Conservation (phyloP, 331 rosid species). For the Acacia concinna region DNA sequence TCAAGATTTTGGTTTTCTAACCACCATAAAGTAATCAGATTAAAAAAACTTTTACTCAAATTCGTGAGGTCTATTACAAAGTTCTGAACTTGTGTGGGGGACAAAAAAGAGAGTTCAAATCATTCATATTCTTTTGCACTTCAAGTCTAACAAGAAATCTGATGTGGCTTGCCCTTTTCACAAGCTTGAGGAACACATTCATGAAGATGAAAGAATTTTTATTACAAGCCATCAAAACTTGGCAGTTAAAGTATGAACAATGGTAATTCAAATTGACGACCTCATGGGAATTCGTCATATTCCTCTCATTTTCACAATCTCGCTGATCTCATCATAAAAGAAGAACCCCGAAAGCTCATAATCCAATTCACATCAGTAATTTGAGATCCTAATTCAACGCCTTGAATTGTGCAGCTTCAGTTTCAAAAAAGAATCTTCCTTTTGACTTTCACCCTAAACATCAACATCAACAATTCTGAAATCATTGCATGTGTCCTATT, state of each 20-base stretch:
- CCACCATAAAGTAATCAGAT: neutral
- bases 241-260: neutral
- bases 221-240: neutral
- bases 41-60: neutral
- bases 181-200: conserved; percentile 33
- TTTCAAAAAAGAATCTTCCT: conserved; percentile 34
- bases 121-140: neutral
- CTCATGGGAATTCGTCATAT: neutral
- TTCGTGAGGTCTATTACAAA: neutral
- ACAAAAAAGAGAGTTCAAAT: neutral
- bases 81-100: neutral
- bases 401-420: conserved; percentile 33
- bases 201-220: conserved; percentile 22
- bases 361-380: conserved; percentile 31
- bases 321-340: conserved; percentile 16
- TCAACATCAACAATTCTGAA: conserved; percentile 45
- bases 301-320: conserved; percentile 26
- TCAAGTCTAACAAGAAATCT: conserved; percentile 7
- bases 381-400: conserved; percentile 34
- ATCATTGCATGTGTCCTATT: conserved; percentile 35
- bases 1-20: neutral
- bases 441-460: conserved; percentile 34
- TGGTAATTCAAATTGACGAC: neutral
- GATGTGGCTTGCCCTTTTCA: conserved; percentile 35
- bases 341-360: conserved; percentile 26